Evolutionary conservation across 345 rosid species (phyloP).

Genomic region (Salix exigua): DNA sequence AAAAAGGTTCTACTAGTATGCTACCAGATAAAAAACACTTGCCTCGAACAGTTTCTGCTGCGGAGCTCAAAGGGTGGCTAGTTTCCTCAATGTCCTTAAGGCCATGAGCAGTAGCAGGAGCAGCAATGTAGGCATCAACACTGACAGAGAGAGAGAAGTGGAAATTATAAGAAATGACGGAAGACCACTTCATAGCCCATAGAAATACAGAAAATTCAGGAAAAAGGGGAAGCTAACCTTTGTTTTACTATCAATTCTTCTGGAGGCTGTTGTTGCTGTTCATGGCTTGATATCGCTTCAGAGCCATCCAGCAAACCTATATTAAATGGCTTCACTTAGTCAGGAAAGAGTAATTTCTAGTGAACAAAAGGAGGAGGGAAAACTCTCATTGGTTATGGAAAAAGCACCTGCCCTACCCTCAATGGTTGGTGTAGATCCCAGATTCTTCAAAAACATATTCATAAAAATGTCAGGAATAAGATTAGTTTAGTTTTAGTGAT

Average conservation of each 20-base stretch:
- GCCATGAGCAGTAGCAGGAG: conserved; percentile 14
- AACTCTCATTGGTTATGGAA: background rate
- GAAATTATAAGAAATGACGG: background rate
- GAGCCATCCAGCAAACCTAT: conserved; percentile 21
- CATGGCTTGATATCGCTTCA: conserved; percentile 17
- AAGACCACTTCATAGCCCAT: background rate
- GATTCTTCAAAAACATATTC: conserved; percentile 7
- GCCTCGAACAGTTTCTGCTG: conserved; percentile 16
- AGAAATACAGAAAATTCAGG: background rate
- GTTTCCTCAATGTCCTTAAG: conserved; percentile 14
- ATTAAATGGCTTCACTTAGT: background rate
- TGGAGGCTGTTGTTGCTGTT: conserved; percentile 18
- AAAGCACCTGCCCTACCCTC: conserved; percentile 14
- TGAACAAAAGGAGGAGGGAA: background rate
- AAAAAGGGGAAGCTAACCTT: conserved; percentile 16
- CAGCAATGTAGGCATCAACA: conserved; percentile 10
- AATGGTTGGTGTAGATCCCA: background rate
- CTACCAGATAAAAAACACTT: conserved; percentile 1
- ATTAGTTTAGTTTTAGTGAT: background rate
- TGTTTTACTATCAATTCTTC: conserved; percentile 18
- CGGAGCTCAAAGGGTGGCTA: conserved; percentile 12
- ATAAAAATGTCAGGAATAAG: background rate
- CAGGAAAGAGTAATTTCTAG: background rate
- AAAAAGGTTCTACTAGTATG: background rate
- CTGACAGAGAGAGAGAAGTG: conserved; percentile 11